Base-by-base conservation (phyloP, 805 yeast genomes). In the Suhomyces faveliae region DNA sequence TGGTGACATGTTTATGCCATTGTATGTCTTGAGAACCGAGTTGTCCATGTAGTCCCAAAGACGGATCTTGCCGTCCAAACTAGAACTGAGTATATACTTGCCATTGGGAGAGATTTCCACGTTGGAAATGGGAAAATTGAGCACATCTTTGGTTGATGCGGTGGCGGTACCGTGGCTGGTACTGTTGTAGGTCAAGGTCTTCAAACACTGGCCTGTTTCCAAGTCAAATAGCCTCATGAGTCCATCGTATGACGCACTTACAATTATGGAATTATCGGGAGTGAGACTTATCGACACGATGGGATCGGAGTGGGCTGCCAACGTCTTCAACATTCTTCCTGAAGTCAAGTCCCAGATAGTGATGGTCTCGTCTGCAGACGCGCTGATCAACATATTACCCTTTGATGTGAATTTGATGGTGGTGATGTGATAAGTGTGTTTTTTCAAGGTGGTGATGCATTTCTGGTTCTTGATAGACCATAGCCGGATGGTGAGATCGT, bases 281-380 rank as follows among this genome's bases (percentile, higher is more conserved):
- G 87, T 80, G 42, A 92, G 68, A 57, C 89, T 84, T 1, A 91
- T 71, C 0, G 88, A 77, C 19, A 88, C 81, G 1, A 94, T 87
- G 0, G 97, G 95, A 56, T 89, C 97, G 0, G 95, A 81, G 66
- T 92, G 99, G 0, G 98, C 97, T 35, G 96, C 86, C 43, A 92
- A 69, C 0, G 95, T 88, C 59, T 86, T 83, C 56, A 89, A 68
- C 47, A 87, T 79, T 35, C 76, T 76, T 1, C 95, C 95, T 15
- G 80, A 71, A 25, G 74, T 71, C 2, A 85, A 79, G 64, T 92
- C 97, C 99, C 99, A 92, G 2, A 92, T 77, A 44, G 91, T 78
- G 12, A 94, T 84, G 44, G 92, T 89, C 61, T 92, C 98, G 65
- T 92, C 99, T 43, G 94, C 81, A 1, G 95, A 82, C 0, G 96